phyloP scores from a whole-genome alignment of 257 asterid species.

The Solanum sparsipilum region DNA sequence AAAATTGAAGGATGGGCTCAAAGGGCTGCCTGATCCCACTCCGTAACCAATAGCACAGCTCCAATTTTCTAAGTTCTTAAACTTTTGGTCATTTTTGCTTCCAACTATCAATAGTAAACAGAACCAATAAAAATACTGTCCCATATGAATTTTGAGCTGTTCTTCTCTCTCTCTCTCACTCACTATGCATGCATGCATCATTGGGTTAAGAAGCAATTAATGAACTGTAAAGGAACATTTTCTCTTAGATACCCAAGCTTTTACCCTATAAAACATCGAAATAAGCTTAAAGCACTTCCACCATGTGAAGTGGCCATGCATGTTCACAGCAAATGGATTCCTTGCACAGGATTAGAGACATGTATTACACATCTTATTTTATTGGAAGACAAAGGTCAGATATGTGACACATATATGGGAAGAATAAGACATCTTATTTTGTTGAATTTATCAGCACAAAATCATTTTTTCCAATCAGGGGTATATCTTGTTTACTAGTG shows the following conservation, averaged over 20 bases:
- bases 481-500: not conserved
- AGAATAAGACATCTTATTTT: not conserved
- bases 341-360: not conserved
- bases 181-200: not conserved
- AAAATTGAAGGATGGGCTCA: slow-evolving; percentile 90
- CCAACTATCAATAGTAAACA: slow-evolving; percentile 33
- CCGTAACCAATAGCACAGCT: slow-evolving; percentile 93
- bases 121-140: not conserved
- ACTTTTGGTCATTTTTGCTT: slow-evolving; percentile 42
- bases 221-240: not conserved
- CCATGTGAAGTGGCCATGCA: not conserved
- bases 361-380: not conserved
- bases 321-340: not conserved
- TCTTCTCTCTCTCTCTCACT: not conserved
- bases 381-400: not conserved
- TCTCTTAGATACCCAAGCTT: not conserved
- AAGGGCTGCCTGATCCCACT: slow-evolving; percentile 80
- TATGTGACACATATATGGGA: not conserved
- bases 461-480: not conserved
- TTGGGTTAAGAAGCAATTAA: not conserved
- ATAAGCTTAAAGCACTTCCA: not conserved
- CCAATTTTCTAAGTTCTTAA: slow-evolving; percentile 73
- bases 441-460: not conserved
- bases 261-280: not conserved
- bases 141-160: not conserved